Evolutionary conservation across 371 early-diverging fungal species (phyloP), one percentile per base, ranked within the genome.

Genomic region (Zychaea mexicana): DNA sequence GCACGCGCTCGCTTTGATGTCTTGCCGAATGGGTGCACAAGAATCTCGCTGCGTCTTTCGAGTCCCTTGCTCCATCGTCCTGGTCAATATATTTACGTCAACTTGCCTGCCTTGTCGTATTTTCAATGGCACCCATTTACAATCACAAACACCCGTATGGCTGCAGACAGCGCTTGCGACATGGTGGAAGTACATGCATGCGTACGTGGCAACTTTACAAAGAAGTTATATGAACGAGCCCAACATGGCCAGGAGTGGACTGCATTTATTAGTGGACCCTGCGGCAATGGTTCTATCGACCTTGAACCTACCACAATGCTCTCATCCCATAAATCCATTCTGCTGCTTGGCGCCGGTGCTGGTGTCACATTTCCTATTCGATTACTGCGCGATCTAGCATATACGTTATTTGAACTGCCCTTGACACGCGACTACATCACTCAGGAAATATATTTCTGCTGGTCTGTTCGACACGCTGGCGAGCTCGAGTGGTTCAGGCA

Each of bases 71-170:
- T 42, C 0, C 82, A 83, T 68, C 28, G 52, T 2, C 77, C 85
- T n/a, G 87, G 87, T 5, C 85, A 87, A 31, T 77, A 83, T 58
- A 67, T 87, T 6, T 81, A 79, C 36, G 61, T 87, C n/a, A 81
- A 80, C 54, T 76, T 87, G 0, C 87, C 87, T 10, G 66, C 73
- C 24, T 69, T 87, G 6, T 87, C 87, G 0, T 47, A 69, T 15
- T 78, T 84, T 46, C 75, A 87, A 59, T 87, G 87, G 87, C 87
- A 87, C 55, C 87, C 87, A 0, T 87, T 87, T 42, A 87, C 87
- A 8, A 83, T 87, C 38, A 82, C 85, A 8, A 81, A 71, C 32
- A 57, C 62, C 0, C 60, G 42, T 10, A 21, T 9, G 0, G 57
- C 61, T 15, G 59, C 67, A 13, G 66, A 65, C n/a, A 61, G 59